Base-by-base conservation (phyloP, 1,139 yeast species). In the Meyerozyma sp. region DNA sequence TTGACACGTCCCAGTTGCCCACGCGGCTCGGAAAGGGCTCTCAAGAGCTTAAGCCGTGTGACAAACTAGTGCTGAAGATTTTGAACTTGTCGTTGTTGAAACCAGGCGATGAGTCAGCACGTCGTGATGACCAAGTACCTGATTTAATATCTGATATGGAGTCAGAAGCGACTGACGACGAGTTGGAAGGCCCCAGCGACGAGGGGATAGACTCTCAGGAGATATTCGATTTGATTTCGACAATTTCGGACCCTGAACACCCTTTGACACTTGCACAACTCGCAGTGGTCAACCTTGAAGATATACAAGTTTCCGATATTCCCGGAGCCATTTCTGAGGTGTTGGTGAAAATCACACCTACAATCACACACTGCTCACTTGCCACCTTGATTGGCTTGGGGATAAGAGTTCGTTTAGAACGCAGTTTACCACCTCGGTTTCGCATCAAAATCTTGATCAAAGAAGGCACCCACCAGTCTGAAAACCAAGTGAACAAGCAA, bases 321-420 rank as follows among this genome's bases (percentile, higher is more conserved):
- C 83, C 85, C 51, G 73, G 79, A 7, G 76, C 77, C 1, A 78
- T 87, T 56, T 86, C 94, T 0, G 89, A 85, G 49, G 89, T 94
- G 0, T 60, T 80, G 21, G 89, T 94, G 32, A 81, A 79, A 54
- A 91, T 94, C 51, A 94, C 99, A 0, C 99, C 99, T 0, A 94
- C 99, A 0, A 93, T 94, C 54, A 93, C 98, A 1, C 99, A 94
- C 61, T 94, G 99, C 59, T 88, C 96, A 1, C 71, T 94, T 49
- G 98, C 98, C 1, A 94, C 98, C 0, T 77, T 94, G 45, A 93
- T 94, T 48, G 99, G 99, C 0, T 73, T 94, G 32, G 98, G 98
- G 0, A 88, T 94, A 44, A 72, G 98, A 43, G 98, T 94, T 1
- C 73, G 99, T 29, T 70, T 94, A 44, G 97, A 93, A 52, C 70